Evolutionary conservation across 352 stramenopile genomes (phyloP), one percentile per base, ranked within the genome.

Genomic region (Pythium guiyangense): DNA sequence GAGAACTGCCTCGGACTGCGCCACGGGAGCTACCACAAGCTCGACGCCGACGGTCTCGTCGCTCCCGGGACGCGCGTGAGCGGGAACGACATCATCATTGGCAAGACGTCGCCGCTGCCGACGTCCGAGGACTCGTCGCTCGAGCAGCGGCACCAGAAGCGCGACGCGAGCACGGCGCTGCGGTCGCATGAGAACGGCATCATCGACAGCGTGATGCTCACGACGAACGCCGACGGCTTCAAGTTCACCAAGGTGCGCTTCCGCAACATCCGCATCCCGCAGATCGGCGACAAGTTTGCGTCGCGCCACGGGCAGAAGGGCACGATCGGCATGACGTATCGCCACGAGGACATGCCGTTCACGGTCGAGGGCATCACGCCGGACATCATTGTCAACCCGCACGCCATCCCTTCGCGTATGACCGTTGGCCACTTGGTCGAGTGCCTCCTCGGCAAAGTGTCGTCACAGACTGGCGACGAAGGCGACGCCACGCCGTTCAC

Each of bases 381-480:
- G 3, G 98, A 99, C 76, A 98, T 99, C 60, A 98, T 99, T 70
- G 96, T 99, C 35, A 99, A 99, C 78, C 97, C 98, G 15, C 98
- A 99, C 82, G 97, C 97, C 62, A 99, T 99, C 91, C 98, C 98
- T 52, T 98, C 92, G 51, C 97, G 98, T 90, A 99, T 99, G 98
- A 99, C 98, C 40, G 98, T 99, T 67, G 98, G 96, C 22, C 96
- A 99, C 76, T 85, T 99, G 61, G 97, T 99, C 71, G 98, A 99
- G 78, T 99, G 96, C 94, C 73, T 99, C 27, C 71, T 99, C 4
- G 96, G 97, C 45, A 99, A 99, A 84, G 94, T 99, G 51, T 97
- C 86, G 25, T 96, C 96, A 17, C 94, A 98, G 57, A 96, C 97
- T 50, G 97, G 97, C 60, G 92, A 97, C 51, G 96, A 99, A 76